Percentiles rank a stretch among this genome's conserved stretches.
phyloP scores from a whole-genome alignment of 345 rosid genomes.

The Laguncularia racemosa region DNA sequence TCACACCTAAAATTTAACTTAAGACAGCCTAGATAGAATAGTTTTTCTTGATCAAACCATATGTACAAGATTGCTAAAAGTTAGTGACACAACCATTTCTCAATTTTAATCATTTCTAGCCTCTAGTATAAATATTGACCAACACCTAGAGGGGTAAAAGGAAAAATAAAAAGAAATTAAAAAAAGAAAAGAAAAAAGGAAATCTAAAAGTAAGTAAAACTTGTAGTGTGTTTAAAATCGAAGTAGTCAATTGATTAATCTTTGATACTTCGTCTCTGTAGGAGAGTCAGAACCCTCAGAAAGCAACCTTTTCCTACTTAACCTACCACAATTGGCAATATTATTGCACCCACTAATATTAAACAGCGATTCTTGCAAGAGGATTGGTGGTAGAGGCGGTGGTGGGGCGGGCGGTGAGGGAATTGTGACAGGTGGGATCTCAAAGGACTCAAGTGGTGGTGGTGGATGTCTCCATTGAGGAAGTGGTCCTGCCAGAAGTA shows the following conservation, averaged over 20 bases:
- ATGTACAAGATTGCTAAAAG: too few species aligned
- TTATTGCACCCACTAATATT: constrained; percentile 13
- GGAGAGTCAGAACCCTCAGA: constrained; percentile 50
- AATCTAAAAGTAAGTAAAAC: constrained; percentile 7
- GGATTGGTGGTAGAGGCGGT: constrained; percentile 34
- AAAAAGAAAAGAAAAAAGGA: constrained; percentile 14
- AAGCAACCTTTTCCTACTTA: constrained; percentile 55
- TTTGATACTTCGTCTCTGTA: constrained; percentile 54
- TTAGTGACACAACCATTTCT: too few species aligned
- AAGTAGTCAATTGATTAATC: constrained; percentile 23
- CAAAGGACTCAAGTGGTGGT: constrained; percentile 83
- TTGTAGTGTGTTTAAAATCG: constrained; percentile 32
- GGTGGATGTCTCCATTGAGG: constrained; percentile 99
- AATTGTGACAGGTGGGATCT: constrained; percentile 84
- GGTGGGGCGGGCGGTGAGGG: constrained; percentile 42
- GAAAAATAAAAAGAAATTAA: too few species aligned
- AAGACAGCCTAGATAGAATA: too few species aligned
- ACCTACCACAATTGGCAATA: constrained; percentile 33
- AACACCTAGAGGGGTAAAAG: too few species aligned
- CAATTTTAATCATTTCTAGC: too few species aligned
- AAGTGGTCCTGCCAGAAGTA: constrained; percentile 86
- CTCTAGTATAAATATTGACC: too few species aligned
- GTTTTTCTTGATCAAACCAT: too few species aligned
- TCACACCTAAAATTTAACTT: too few species aligned
- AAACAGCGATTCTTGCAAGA: neutral